Evolutionary conservation across 139 green algal species (phyloP).

Genomic region (Chlamydomonas sp.): DNA sequence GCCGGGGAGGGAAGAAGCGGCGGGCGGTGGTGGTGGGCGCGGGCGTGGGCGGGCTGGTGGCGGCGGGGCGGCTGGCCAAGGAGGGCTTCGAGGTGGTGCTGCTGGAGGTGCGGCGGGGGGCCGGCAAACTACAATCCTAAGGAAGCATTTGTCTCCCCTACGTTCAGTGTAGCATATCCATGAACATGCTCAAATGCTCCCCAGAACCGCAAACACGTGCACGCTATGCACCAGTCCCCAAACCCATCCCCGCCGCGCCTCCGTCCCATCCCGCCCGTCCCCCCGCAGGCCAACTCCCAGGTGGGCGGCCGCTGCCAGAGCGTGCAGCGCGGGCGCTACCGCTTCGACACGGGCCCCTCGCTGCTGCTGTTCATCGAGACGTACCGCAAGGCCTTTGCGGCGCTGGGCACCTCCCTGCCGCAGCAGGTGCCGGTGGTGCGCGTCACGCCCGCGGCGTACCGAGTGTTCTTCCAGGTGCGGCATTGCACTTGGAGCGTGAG

Average conservation of each 20-base stretch:
- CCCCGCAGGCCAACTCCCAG: constrained; percentile 35
- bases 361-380: constrained; percentile 83
- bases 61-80: constrained; percentile 60
- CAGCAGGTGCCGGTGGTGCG: constrained; percentile 50
- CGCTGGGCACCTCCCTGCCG: constrained; percentile 67
- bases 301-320: constrained; percentile 62
- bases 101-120: constrained; percentile 9
- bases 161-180: background rate
- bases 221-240: background rate
- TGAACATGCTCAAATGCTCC: background rate
- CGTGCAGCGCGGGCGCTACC: constrained; percentile 51
- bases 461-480: constrained; percentile 74
- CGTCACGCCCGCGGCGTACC: constrained; percentile 77
- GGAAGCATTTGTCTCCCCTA: background rate
- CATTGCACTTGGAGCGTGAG: background rate
- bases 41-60: constrained; percentile 70
- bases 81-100: constrained; percentile 52
- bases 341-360: constrained; percentile 84
- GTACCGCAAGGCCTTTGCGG: constrained; percentile 63
- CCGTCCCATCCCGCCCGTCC: background rate
- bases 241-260: background rate
- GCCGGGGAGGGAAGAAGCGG: background rate
- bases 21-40: constrained; percentile 70
- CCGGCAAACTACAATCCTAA: background rate
- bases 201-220: background rate